Base-by-base conservation (phyloP, 2,329 filamentous ascomycete species). In the Hypoxylon sp. region DNA sequence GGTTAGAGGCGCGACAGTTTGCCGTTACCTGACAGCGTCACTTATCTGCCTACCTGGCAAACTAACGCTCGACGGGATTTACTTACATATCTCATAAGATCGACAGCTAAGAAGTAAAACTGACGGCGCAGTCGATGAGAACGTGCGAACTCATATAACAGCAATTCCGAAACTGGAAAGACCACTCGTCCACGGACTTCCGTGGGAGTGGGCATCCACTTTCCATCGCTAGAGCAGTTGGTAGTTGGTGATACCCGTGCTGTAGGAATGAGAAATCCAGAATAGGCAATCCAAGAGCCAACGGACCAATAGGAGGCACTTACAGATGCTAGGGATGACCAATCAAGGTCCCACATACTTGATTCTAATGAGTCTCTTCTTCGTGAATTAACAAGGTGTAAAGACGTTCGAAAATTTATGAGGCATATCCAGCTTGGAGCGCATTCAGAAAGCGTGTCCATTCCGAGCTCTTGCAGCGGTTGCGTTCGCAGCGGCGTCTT, bases 271-370 rank as follows among this genome's bases (percentile, higher is more conserved):
- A 26, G 22, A 2, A 41, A 13, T 6, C 47, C 47, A 39, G 17
- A 61, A 56, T 52, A 47, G 53, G 52, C 28, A 56, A 61, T 56
- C 34, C 2, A 11, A 34, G 17, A 15, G 41, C 39, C n/a, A 28
- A 28, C 37, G 8, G 52, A 26, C 47, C 47, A 61, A 56, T 56
- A 6, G n/a, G 47, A 56, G 32, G 15, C 10, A 13, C 32, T 20
- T 15, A 15, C 1, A 6, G 19, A 28, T 43, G 20, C 39, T 8
- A 39, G 20, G 47, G 13, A 15, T 52, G 24, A 19, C 7, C 19
- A 43, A 53, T n/a, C 7, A 8, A 28, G 7, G 11, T n/a, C 13
- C 26, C 46, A 46, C 2, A n/a, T 8, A 13, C 41, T 41, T 2
- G 11, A 2, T 50, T 34, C 7, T 22, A 41, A 41, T 30, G 39